Conservation (phyloP, 202 grass and related monocot species). For the Elaeis oleifera region DNA sequence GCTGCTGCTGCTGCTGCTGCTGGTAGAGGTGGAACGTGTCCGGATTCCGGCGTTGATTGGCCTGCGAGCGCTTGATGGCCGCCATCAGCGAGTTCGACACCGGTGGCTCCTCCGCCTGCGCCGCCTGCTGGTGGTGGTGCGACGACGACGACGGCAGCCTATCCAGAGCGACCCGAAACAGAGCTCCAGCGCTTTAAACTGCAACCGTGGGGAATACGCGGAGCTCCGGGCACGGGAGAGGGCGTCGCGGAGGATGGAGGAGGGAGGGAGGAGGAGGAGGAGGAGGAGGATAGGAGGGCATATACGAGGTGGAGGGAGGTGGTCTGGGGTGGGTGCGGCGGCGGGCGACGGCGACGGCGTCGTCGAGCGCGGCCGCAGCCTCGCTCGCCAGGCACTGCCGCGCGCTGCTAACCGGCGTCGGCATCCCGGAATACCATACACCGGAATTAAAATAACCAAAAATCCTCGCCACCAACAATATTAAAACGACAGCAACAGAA, state of each 20-base stretch:
- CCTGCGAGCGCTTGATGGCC: constrained; percentile 91
- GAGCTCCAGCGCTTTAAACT: constrained; percentile 84
- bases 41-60: constrained; percentile 69
- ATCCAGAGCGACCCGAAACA: constrained; percentile 87
- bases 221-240: constrained; percentile 63
- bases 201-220: constrained; percentile 57
- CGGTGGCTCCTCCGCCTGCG: constrained; percentile 32
- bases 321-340: constrained; percentile 65
- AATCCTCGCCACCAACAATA: neutral
- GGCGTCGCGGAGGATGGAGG: constrained; percentile 30
- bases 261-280: constrained; percentile 14
- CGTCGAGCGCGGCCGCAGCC: constrained; percentile 52
- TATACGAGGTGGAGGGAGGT: constrained; percentile 83
- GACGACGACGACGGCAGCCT: constrained; percentile 13
- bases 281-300: constrained; percentile 45
- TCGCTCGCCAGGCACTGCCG: constrained; percentile 55
- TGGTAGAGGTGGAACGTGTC: constrained; percentile 93
- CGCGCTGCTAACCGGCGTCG: constrained; percentile 67
- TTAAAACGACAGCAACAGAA: neutral
- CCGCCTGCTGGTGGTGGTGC: neutral
- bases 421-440: constrained; percentile 40
- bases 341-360: constrained; percentile 41
- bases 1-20: constrained; percentile 16
- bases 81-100: constrained; percentile 94
- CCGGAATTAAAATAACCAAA: neutral